Evolutionary conservation across 257 asterid genomes (phyloP).

Genomic region (Rehmannia glutinosa): DNA sequence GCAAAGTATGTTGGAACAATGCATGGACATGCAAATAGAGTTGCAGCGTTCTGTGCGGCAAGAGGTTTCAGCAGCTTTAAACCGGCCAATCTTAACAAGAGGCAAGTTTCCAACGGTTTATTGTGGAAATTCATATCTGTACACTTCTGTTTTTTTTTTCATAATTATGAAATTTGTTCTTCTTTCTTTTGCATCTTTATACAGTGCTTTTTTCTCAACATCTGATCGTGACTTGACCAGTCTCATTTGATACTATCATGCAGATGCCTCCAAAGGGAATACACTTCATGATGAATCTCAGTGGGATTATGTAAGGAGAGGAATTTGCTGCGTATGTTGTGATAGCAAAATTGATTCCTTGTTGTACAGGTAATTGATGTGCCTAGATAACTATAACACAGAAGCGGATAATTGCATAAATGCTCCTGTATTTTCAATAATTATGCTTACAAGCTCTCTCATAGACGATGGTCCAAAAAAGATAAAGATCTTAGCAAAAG

Average conservation of each 20-base stretch:
- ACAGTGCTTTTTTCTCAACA: neutral
- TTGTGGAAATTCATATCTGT: neutral
- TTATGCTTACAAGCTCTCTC: too few species aligned
- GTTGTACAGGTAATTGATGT: conserved; percentile 63
- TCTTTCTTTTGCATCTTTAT: neutral
- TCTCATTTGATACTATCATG: conserved; percentile 2
- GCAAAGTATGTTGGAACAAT: conserved; percentile 86
- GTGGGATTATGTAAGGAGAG: conserved; percentile 73
- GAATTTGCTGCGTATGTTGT: conserved; percentile 76
- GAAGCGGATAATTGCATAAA: neutral
- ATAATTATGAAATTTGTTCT: neutral
- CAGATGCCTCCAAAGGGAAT: conserved; percentile 34
- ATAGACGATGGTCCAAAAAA: too few species aligned
- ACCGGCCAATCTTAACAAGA: conserved; percentile 38
- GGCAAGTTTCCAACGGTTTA: conserved; percentile 12
- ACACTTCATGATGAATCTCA: conserved; percentile 37
- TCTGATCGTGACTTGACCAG: conserved; percentile 1
- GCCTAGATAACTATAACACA: neutral
- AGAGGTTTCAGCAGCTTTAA: conserved; percentile 92
- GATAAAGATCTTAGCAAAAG: too few species aligned
- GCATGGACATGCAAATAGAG: conserved; percentile 95
- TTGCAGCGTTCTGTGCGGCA: conserved; percentile 77
- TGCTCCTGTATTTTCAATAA: too few species aligned
- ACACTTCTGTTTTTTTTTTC: neutral
- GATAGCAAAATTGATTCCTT: conserved; percentile 61